A percentile compares a stretch with the other conserved stretches of the same genome.
These are phyloP conservation scores for Colletotrichum lini DNA, from an alignment of 2,329 filamentous ascomycete species.

Conservation along the genomic window DNA sequence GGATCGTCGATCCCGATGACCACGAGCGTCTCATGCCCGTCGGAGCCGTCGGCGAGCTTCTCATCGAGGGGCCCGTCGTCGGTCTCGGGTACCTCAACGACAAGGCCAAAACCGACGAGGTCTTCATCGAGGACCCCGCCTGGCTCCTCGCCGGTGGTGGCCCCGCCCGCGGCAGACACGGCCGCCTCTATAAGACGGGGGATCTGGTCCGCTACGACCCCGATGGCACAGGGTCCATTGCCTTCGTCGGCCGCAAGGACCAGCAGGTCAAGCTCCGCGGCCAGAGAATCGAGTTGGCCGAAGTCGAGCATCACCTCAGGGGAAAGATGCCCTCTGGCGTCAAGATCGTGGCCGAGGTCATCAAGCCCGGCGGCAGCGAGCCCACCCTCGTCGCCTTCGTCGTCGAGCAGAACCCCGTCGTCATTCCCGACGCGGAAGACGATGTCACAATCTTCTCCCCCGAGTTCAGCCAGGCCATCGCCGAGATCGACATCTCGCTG, in stretches of 20 bases:
- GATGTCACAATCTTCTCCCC: slow-evolving; percentile 50
- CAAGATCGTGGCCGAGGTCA: slow-evolving; percentile 64
- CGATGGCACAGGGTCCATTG: slow-evolving; percentile 67
- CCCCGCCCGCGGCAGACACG: slow-evolving; percentile 54
- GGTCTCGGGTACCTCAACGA: slow-evolving; percentile 74
- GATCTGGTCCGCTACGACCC: slow-evolving; percentile 69
- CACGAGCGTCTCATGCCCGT: slow-evolving; percentile 63
- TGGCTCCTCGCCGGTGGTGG: slow-evolving; percentile 65
- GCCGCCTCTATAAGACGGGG: slow-evolving; percentile 71
- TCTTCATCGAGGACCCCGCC: slow-evolving; percentile 69
- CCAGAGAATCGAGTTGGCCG: slow-evolving; percentile 73
- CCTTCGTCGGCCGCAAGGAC: slow-evolving; percentile 75
- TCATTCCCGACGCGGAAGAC: slow-evolving; percentile 37
- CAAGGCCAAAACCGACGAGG: slow-evolving; percentile 68
- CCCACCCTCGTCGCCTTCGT: slow-evolving; percentile 64
- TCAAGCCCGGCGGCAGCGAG: slow-evolving; percentile 60
- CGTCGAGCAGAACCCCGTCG: slow-evolving; percentile 51
- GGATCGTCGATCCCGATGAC: slow-evolving; percentile 66
- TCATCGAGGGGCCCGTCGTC: slow-evolving; percentile 72
- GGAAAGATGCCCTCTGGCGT: slow-evolving; percentile 59
- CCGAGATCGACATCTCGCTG: slow-evolving; percentile 51
- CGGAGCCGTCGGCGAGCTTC: slow-evolving; percentile 66
- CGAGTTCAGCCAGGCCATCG: slow-evolving; percentile 50
- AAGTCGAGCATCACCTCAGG: slow-evolving; percentile 66
- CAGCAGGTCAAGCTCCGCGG: slow-evolving; percentile 79